Conservation (phyloP, 768 basidiomycete species). For the Nidularia pulvinata region DNA sequence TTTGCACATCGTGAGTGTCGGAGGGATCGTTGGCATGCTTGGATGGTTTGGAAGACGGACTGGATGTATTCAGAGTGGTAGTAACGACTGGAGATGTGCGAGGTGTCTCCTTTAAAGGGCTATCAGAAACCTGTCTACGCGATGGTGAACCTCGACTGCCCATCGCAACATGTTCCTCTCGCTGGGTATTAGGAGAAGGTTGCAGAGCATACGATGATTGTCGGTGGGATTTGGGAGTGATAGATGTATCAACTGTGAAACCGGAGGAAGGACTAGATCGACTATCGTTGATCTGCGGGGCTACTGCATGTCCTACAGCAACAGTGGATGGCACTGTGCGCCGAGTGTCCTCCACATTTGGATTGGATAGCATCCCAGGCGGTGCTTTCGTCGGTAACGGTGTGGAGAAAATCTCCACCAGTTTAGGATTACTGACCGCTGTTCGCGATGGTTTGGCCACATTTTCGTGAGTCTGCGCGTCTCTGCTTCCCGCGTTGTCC, state of each 20-base stretch:
- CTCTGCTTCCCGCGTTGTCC: no score
- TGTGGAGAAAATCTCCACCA: constrained; percentile 2
- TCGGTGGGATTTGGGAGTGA: neutral
- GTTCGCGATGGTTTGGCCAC: neutral
- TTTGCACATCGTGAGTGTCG: neutral
- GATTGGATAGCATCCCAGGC: neutral
- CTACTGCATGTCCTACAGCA: no score
- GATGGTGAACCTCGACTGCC: constrained; percentile 1
- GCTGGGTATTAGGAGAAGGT: neutral
- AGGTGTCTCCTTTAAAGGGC: neutral
- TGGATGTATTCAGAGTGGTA: neutral
- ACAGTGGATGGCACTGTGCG: no score
- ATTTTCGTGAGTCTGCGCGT: no score
- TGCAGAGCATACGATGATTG: neutral
- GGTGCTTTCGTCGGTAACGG: neutral
- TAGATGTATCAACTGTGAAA: neutral
- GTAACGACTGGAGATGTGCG: neutral
- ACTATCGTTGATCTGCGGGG: neutral
- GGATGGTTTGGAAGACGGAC: neutral
- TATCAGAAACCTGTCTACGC: neutral
- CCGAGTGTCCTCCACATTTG: neutral
- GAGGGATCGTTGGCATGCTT: neutral
- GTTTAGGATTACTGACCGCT: constrained; percentile 1
- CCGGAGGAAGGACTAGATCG: neutral
- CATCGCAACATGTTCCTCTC: neutral